phyloP scores from a whole-genome alignment of 176 grass and related monocot species.

The maize (Zea mays) region Zm-B73-REFERENCE-NAM-5.0 NC_050104.1:76409501-76410000 shows the following conservation, averaged over 20 bases:
- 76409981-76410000: neutral
- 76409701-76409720: neutral
- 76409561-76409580: neutral
- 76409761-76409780: neutral
- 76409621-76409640: no score
- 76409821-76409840: neutral
- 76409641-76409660: no score
- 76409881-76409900: neutral
- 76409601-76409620: no score
- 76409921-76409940: neutral
- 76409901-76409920: neutral
- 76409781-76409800: neutral
- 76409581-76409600: neutral
- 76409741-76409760: neutral
- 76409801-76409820: neutral
- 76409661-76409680: no score
- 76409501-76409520: no score
- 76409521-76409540: no score
- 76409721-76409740: neutral
- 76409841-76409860: neutral
- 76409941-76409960: neutral
- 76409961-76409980: neutral
- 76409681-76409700: no score
- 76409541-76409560: no score
- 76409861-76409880: neutral